Percentiles rank a stretch among this genome's conserved stretches.
Conservation (phyloP, 2,329 filamentous ascomycete genomes). For the Hypocreales sp. region DNA sequence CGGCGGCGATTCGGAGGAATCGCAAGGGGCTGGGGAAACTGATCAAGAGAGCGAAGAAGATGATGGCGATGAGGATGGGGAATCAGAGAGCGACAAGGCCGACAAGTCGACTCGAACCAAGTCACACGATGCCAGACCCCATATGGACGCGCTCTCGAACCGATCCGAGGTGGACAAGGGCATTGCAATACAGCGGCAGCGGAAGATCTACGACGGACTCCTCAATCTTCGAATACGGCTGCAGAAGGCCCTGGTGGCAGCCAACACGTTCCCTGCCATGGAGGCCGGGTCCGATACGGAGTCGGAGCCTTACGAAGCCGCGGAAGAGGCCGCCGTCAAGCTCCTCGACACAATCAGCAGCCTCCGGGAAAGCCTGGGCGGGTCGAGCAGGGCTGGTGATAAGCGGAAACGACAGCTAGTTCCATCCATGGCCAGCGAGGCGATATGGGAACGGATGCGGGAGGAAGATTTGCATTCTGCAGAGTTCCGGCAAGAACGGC, state of each 20-base stretch:
- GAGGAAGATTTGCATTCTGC: slow-evolving; percentile 44
- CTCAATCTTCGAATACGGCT: slow-evolving; percentile 83
- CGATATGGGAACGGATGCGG: slow-evolving; percentile 60
- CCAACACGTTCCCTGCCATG: slow-evolving; percentile 52
- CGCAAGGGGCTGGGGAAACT: slow-evolving; percentile 18
- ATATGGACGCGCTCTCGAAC: slow-evolving; percentile 14
- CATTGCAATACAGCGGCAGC: slow-evolving; percentile 69
- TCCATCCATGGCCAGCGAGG: slow-evolving; percentile 39
- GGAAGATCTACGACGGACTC: slow-evolving; percentile 72
- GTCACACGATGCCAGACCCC: slow-evolving; percentile 16
- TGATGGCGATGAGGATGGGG: slow-evolving; percentile 16
- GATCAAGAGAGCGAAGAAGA: slow-evolving; percentile 17
- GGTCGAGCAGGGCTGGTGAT: slow-evolving; percentile 31
- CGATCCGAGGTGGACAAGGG: slow-evolving; percentile 64
- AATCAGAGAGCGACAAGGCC: slow-evolving; percentile 15
- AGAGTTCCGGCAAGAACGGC: slow-evolving; percentile 49
- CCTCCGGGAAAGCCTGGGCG: slow-evolving; percentile 46
- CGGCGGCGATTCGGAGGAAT: slow-evolving; percentile 16
- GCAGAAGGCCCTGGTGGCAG: slow-evolving; percentile 75
- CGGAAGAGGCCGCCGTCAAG: slow-evolving; percentile 71
- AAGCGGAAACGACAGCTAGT: slow-evolving; percentile 47
- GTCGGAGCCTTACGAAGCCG: slow-evolving; percentile 49
- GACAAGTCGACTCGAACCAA: slow-evolving; percentile 6
- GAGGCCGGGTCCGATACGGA: slow-evolving; percentile 22
- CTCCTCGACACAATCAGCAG: slow-evolving; percentile 70